These are phyloP conservation scores for Nothophoma quercina DNA, from an alignment of 2,329 filamentous ascomycete species.

Conservation along the genomic window DNA sequence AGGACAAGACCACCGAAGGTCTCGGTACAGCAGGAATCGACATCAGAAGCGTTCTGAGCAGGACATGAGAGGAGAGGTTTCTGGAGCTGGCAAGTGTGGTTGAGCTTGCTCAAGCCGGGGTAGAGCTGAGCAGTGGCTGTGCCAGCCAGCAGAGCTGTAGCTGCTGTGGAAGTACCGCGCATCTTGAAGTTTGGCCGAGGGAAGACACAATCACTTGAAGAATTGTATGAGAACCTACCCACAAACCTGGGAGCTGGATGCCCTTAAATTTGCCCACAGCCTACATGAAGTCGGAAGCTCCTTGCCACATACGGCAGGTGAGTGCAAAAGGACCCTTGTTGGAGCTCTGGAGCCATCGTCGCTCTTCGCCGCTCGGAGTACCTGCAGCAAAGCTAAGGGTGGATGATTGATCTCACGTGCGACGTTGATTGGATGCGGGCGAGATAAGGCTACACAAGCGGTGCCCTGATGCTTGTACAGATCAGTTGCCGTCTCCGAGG, in stretches of 20 bases:
- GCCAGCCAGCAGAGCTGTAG: constrained; percentile 30
- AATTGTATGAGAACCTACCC: constrained; percentile 13
- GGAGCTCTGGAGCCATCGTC: constrained; percentile 16
- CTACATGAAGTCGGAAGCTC: constrained; percentile 29
- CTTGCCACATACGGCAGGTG: constrained; percentile 45
- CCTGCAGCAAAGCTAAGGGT: constrained; percentile 38
- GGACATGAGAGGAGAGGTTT: constrained; percentile 45
- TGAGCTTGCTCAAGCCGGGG: constrained; percentile 57
- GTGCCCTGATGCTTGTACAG: constrained; percentile 26
- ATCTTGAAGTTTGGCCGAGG: constrained; percentile 26
- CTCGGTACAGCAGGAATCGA: constrained; percentile 71
- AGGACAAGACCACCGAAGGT: constrained; percentile 70
- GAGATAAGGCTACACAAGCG: constrained; percentile 33
- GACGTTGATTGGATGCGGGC: constrained; percentile 37
- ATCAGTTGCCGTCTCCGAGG: constrained; percentile 25
- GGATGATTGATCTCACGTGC: constrained; percentile 37
- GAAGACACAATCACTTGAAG: constrained; percentile 4
- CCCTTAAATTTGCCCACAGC: constrained; percentile 15
- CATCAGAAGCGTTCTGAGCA: constrained; percentile 41
- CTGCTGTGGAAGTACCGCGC: constrained; percentile 25
- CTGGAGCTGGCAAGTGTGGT: constrained; percentile 64
- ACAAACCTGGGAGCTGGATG: constrained; percentile 16
- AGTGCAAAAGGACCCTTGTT: constrained; percentile 11
- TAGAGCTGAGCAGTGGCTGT: constrained; percentile 52
- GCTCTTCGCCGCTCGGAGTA: constrained; percentile 30